Percentiles rank a stretch among this genome's conserved stretches.
Evolutionary conservation across 2,329 filamentous ascomycete species (phyloP).

Genomic region (Dactylonectria estremocensis): DNA sequence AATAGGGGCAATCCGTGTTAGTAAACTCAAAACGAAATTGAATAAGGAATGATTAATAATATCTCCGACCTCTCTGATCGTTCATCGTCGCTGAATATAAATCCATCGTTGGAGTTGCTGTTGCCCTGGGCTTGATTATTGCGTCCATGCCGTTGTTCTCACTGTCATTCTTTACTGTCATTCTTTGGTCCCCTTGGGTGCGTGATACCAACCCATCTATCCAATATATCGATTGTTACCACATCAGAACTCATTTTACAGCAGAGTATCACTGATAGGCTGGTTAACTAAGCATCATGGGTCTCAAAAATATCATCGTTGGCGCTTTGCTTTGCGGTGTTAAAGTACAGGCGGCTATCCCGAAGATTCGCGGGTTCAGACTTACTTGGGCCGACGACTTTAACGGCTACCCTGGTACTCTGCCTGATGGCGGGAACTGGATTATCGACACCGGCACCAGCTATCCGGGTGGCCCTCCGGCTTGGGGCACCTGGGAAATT

Average conservation of each 20-base stretch:
- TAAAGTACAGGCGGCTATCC: background rate
- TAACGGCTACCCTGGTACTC: background rate
- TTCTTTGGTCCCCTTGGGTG: too few relatives aligned
- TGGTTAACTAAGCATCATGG: background rate
- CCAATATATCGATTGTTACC: background rate
- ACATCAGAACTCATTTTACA: background rate
- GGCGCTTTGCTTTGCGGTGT: background rate
- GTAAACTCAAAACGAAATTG: background rate
- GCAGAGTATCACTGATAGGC: background rate
- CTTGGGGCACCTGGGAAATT: conserved; percentile 1
- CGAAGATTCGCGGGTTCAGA: background rate
- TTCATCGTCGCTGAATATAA: background rate
- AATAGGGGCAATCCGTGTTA: background rate
- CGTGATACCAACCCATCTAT: too few relatives aligned
- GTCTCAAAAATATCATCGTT: background rate
- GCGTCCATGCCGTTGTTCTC: background rate
- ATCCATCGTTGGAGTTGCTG: background rate
- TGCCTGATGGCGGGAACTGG: background rate
- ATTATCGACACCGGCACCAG: conserved; percentile 3
- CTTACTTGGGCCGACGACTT: conserved; percentile 1
- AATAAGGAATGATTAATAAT: too few relatives aligned
- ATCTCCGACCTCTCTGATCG: background rate
- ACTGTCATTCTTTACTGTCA: background rate
- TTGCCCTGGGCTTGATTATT: background rate
- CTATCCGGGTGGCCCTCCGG: background rate